Evolutionary conservation across 257 asterid genomes (phyloP), one percentile per base, ranked within the genome.

Genomic region (Solanum gandarillasii): DNA sequence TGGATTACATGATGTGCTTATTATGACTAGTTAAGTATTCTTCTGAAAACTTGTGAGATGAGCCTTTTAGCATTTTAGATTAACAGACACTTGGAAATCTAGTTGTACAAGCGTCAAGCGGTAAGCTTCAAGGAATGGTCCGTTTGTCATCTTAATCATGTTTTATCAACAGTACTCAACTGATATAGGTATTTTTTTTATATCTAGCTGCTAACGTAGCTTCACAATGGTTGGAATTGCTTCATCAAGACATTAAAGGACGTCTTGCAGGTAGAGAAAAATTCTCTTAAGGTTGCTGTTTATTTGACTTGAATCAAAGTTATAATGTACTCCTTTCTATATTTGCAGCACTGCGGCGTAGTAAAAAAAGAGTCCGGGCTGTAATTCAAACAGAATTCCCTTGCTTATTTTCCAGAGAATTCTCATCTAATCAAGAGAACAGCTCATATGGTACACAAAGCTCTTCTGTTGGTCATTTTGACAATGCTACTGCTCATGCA

Each of bases 221-320:
- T 90, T 93, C 98, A 35, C 99, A 96, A 58, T 97, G 99, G 99
- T 87, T 97, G 97, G 99, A 94, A 67, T 97, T 97, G 90, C 94
- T 97, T 90, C 93, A 90, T 88, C 98, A 95, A 90, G 99, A 97
- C 90, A 92, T 94, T 39, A 91, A 79, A 89, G 98, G 98, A 21
- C 98, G 99, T 38, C 98, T 97, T 88, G 93, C 98, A 62, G 98
- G 99, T 93, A 89, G 7, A 75, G 31, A 83, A 88, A 83, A 39
- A 79, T 79, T 84, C 86, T 75, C 86, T 8, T 7, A 31, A 81
- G 81, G 35, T 88, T 87, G 35, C 67, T 43, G 41, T n/a, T 34
- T 86, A 5, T 89, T 62, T 31, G 43, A 58, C 36, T 27, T 55
- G 58, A 58, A 81, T 72, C 20, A 25, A 72, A 67, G 76, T 41